Conservation (phyloP, 2,329 filamentous ascomycete genomes). For the Chrysoporthe deuterocubensis region DNA sequence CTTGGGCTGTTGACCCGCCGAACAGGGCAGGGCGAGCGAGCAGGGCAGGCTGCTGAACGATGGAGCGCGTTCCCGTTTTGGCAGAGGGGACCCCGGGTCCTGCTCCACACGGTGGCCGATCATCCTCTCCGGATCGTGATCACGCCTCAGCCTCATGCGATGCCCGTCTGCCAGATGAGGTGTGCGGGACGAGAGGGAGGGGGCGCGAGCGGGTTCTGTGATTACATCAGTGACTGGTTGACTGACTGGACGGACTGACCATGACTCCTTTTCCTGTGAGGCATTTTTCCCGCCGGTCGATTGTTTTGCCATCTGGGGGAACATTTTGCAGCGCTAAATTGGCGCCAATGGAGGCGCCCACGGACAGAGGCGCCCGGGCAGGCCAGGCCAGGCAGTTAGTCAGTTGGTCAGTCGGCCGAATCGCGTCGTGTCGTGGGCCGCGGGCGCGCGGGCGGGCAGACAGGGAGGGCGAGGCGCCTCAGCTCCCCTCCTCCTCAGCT, state of each 20-base stretch:
- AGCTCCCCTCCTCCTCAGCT: neutral
- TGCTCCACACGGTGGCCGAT: neutral
- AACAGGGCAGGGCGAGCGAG: neutral
- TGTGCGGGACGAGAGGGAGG: neutral
- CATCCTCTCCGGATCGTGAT: neutral
- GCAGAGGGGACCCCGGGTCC: too few relatives aligned
- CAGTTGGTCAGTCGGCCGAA: too few relatives aligned
- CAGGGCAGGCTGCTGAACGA: too few relatives aligned
- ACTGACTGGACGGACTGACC: neutral
- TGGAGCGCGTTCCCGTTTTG: too few relatives aligned
- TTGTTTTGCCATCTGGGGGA: neutral
- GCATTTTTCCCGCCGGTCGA: neutral
- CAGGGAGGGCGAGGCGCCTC: neutral
- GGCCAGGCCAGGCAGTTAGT: neutral
- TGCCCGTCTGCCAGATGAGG: neutral
- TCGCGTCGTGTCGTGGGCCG: neutral
- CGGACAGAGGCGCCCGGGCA: neutral
- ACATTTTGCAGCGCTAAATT: slow-evolving; percentile 3
- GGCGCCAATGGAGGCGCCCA: neutral
- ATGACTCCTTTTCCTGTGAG: neutral
- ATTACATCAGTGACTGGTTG: neutral
- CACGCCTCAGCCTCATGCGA: neutral
- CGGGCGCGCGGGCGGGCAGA: neutral
- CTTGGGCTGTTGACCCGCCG: neutral
- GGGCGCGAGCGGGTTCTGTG: neutral